Evolutionary conservation across 2,329 filamentous ascomycete species (phyloP), one percentile per base, ranked within the genome.

Genomic region (Trichoderma atroviride): DNA sequence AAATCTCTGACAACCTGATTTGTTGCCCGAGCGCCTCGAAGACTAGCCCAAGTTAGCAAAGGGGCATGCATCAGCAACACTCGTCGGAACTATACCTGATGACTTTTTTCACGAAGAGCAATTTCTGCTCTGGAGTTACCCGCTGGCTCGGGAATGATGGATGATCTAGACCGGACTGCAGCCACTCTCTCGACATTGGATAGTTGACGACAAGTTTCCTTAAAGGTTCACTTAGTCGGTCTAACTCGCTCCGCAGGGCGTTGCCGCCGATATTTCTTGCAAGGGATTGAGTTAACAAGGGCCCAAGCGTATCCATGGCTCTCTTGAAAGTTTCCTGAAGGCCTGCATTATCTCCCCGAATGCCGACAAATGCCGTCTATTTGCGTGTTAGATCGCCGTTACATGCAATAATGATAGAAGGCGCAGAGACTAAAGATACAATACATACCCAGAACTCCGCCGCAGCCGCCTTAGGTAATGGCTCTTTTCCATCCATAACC

Each of bases 401-500:
- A 1, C 1, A 19, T 10, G 35, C 16, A 3, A 27, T 1, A 4
- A 43, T 19, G 1, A 61, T 31, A n/a, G 14, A 37, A n/a, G 56
- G 9, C 47, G 4, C 10, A 50, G 35, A 6, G 16, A 43, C 16
- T 50, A 22, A 33, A 4, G 14, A 24, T 16, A 19, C 52, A 11
- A 16, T 14, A 75, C 84, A 73, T 79, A 91, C 89, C 92, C 93
- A 96, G 71, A 96, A 92, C 33, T 91, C 88, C 10, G 89, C 87
- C 1, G 92, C 87, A 3, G 91, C 87, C 35, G 86, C 86, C 79
- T 96, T 96, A 0, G 92, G 91, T 11, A 96, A 81, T 0, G 91
- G 89, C 70, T 96, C 92, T 35, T 85, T 88, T 14, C 90, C 90
- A 55, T 89, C 86, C 7, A 96, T 81, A 9, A 92, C 89, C 73